Base-by-base conservation (phyloP, 83 land plant species). In the Diphasiastrum complanatum region DNA sequence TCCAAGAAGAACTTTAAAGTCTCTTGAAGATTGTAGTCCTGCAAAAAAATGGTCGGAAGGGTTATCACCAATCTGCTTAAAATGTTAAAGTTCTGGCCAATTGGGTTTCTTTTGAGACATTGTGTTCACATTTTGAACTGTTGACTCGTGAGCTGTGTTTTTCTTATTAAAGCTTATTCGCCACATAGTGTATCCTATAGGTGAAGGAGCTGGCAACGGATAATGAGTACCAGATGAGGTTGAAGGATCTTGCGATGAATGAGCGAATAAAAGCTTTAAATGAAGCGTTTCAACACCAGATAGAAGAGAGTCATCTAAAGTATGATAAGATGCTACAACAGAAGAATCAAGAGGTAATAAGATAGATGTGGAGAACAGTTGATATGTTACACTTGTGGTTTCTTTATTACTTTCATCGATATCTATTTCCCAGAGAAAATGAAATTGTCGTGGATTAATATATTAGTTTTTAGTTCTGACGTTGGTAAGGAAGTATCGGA, bases 181-280 rank as follows among this genome's bases (percentile, higher is more conserved):
- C 10, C 32, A 22, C 19, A 18, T 4, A 33, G 29, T 18, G 22
- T 2, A 31, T 29, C 1, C 30, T 43, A 0, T 26, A 75, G 78
- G 74, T 75, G 22, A 55, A 60, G 6, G 64, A 75, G 29, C 54
- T 69, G 19, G 33, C 56, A 35, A 38, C 57, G 18, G 61, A 69
- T 34, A 69, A 64, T 49, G 78, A 75, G 30, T 75, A 75, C 30
- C 68, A 75, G 57, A 22, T 75, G 25, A 43, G 74, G 45, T 36
- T 69, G 19, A 75, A 75, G 43, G 78, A 75, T 14, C 35, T 61
- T 23, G 75, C 67, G 26, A 18, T 59, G 12, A 32, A 20, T 47
- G 64, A 63, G 1, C 63, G 54, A 5, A 63, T 75, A 4, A 75
- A 75, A 43, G 67, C 55, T n/a, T 19, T 69, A 0, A 64, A 20